Base-by-base conservation (phyloP, 1,284 basidiomycete genomes). In the Moesziomyces sp. region DNA sequence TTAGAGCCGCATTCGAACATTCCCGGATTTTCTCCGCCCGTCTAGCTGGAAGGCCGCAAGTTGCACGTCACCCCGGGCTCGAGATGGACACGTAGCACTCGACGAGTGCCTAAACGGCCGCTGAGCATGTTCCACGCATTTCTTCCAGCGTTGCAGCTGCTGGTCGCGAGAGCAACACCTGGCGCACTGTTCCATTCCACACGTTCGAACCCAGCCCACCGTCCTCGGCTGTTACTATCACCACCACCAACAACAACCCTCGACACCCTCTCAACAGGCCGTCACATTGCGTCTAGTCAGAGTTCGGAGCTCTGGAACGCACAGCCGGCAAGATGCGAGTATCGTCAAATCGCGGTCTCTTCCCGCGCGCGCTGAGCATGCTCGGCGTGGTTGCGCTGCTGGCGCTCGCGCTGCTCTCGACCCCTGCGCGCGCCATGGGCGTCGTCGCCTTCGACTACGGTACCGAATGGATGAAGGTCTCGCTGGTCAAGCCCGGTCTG, bases 401-500 rank as follows among this genome's bases (percentile, higher is more conserved):
- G 19, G 46, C 66, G 24, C n/a, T 69, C 26, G 52, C 59, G 3
- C 58, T 69, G 19, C 59, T 69, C 4, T 62, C 66, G 7, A 42
- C 56, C 34, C 59, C 66, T 4, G 54, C 48, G 23, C 44, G 24
- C 18, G 80, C 79, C 13, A 68, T 84, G 64, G 82, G 82, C 43
- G 82, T 84, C 16, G 79, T 84, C 21, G 78, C 76, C 18, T 81
- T 84, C 58, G 82, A 84, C 74, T 83, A 82, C 59, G 82, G 82
- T 28, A 83, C 82, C 5, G 80, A 82, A 46, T 83, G 77, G 77
- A 83, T 79, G 65, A 99, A 98, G 85, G 92, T 94, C 28, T 95
- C 94, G 10, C 87, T 99, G 67, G 92, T 99, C 88, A 96, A 96
- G 83, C 96, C 96, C 1, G 96, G 95, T 44, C 87, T 93, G 52